These are phyloP conservation scores for Penicillium sp. DNA, from an alignment of 2,329 filamentous ascomycete genomes.

Conservation along the genomic window DNA sequence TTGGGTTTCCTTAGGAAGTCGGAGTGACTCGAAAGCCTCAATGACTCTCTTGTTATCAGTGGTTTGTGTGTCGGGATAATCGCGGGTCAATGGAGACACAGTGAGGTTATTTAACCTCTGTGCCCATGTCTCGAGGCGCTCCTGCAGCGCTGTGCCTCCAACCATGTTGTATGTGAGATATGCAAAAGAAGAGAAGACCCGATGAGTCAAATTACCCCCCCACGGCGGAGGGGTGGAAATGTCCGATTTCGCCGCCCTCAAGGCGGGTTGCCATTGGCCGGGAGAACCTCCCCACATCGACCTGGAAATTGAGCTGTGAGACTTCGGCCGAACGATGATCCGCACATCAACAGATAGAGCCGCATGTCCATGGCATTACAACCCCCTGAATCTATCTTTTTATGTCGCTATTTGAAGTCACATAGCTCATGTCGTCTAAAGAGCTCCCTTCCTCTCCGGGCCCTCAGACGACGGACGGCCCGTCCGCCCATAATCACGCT, in stretches of 20 bases:
- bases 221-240: constrained; percentile 29
- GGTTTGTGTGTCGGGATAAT: constrained; percentile 44
- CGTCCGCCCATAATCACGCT: constrained; percentile 22
- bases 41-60: constrained; percentile 41
- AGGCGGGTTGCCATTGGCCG: constrained; percentile 16
- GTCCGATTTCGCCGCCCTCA: constrained; percentile 31
- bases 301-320: not conserved
- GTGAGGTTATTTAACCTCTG: constrained; percentile 45
- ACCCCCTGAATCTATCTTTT: constrained; percentile 8
- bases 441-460: constrained; percentile 27
- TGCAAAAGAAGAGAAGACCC: constrained; percentile 12
- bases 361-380: constrained; percentile 19
- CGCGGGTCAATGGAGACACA: constrained; percentile 46
- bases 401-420: constrained; percentile 38
- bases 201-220: constrained; percentile 27
- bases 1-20: constrained; percentile 37
- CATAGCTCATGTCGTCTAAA: constrained; percentile 38
- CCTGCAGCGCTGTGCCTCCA: constrained; percentile 36
- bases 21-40: constrained; percentile 46
- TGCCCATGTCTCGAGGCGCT: constrained; percentile 45
- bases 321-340: constrained; percentile 38
- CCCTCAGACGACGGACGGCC: constrained; percentile 28
- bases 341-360: constrained; percentile 30
- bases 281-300: not conserved
- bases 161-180: constrained; percentile 31